These are phyloP conservation scores for Myriosclerotinia duriaeana DNA, from an alignment of 2,329 filamentous ascomycete genomes.

Conservation along the genomic window DNA sequence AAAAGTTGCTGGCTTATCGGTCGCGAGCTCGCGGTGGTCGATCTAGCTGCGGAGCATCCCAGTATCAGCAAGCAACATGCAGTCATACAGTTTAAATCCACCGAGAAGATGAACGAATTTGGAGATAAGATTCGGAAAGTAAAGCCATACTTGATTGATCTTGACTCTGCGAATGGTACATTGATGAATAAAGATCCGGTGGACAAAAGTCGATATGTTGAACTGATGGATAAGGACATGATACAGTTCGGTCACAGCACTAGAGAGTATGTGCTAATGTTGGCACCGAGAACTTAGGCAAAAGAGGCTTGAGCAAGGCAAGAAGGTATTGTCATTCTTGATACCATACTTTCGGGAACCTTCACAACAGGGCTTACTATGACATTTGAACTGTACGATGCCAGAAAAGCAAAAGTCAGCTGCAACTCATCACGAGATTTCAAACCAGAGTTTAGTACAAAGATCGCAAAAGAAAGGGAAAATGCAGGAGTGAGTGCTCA, in stretches of 20 bases:
- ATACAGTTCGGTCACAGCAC: constrained; percentile 84
- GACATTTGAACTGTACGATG: background rate
- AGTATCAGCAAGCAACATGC: constrained; percentile 96
- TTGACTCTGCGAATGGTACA: constrained; percentile 92
- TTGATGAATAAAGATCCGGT: constrained; percentile 73
- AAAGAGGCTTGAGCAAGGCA: background rate
- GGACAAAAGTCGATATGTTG: constrained; percentile 76
- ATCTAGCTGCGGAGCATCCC: constrained; percentile 82
- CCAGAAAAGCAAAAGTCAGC: constrained; percentile 17
- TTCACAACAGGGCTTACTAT: background rate
- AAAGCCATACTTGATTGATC: constrained; percentile 86
- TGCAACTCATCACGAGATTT: constrained; percentile 7
- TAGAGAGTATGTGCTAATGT: constrained; percentile 94
- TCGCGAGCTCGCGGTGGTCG: constrained; percentile 75
- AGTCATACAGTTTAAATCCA: constrained; percentile 86
- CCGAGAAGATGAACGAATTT: constrained; percentile 80
- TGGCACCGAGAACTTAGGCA: constrained; percentile 47
- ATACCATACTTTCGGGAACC: background rate
- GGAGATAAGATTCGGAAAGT: constrained; percentile 79
- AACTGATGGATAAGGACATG: constrained; percentile 86
- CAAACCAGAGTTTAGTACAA: background rate
- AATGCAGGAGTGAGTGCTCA: background rate
- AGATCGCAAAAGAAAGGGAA: background rate
- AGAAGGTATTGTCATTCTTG: background rate
- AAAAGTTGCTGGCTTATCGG: constrained; percentile 92